Evolutionary conservation across 768 basidiomycete genomes (phyloP), one percentile per base, ranked within the genome.

Genomic region (Rhodosporidiobolus sp.): DNA sequence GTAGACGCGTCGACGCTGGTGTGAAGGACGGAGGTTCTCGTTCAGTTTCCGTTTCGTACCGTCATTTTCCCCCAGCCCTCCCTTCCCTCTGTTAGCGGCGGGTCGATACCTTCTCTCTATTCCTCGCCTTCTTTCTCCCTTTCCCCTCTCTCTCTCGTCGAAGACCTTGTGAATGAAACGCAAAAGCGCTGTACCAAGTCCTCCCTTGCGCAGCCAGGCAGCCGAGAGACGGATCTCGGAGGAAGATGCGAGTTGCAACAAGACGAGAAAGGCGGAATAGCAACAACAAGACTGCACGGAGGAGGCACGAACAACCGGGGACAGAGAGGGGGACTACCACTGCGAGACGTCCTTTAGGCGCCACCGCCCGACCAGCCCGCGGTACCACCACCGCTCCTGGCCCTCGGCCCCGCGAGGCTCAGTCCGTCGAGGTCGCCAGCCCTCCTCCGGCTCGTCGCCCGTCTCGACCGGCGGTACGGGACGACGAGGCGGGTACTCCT

Each of bases 371-470:
- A 63, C 32, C 26, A 32, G 26, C 17, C 63, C 63, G 3, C 38
- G 22, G 52, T 52, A 63, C 63, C 63, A 63, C 63, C 63, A 63
- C 26, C 34, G 17, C 30, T 38, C 32, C 63, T 63, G 63, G 17
- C 63, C 63, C 2, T 63, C 63, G 1, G 35, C 35, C 5, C 63
- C 63, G 3, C 63, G 50, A 16, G 34, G n/a, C 22, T 8, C 53
- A n/a, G n/a, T n/a, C n/a, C n/a, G n/a, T 7, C 38, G 38, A 43
- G 38, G 24, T 11, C 58, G 38, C 50, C 63, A 61, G 22, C 30
- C 28, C 60, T 14, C n/a, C 30, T 48, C 60, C 16, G 60, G 60
- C 48, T 46, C 60, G 14, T 61, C 60, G 4, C 60, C 60, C 30
- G 60, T 49, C 46, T 61, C 58, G 58, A 46, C 22, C 19, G 12